Evolutionary conservation across 257 asterid species (phyloP), one percentile per base, ranked within the genome.

Genomic region (Solanum pennellii): DNA sequence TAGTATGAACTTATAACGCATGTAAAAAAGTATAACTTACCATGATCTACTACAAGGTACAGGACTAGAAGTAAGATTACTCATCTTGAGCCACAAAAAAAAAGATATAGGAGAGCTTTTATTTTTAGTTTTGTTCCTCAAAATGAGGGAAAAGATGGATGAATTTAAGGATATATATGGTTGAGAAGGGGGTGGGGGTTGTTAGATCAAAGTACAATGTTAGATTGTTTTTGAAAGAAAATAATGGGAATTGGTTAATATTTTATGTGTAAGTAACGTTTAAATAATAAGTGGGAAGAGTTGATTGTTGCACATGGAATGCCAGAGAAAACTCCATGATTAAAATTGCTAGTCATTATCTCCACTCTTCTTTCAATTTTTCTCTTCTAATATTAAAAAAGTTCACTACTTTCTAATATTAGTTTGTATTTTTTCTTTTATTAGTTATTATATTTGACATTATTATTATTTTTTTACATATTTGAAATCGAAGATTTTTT

Each of bases 291-390:
- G 98, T 91, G 93, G 95, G 94, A 62, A 21, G 89, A 88, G 89
- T 83, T 86, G 88, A 93, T 82, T 88, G 95, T 90, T 47, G 98
- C 98, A 95, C 98, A 94, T 95, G 98, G 94, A 94, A 92, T 93
- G 98, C 93, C 97, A 94, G 98, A 91, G 84, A 90, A 88, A 92
- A 29, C 92, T 90, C 95, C 94, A 94, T 95, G 92, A 95, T 95
- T 94, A 93, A 35, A 91, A 92, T 90, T 88, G 91, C 92, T 88
- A 85, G 88, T 93, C 97, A 91, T 91, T 92, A 89, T 92, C 94
- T 85, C 80, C 87, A 71, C 82, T 87, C 86, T 35, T 69, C 12
- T 69, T 69, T 69, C 76, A 29, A 29, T 69, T 69, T 29, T 87
- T 90, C 42, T 60, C 71, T 21, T 37, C 10, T 62, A 18, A 6